phyloP scores from a whole-genome alignment of 1,284 basidiomycete genomes.

The Chondrostereum purpureum region DNA sequence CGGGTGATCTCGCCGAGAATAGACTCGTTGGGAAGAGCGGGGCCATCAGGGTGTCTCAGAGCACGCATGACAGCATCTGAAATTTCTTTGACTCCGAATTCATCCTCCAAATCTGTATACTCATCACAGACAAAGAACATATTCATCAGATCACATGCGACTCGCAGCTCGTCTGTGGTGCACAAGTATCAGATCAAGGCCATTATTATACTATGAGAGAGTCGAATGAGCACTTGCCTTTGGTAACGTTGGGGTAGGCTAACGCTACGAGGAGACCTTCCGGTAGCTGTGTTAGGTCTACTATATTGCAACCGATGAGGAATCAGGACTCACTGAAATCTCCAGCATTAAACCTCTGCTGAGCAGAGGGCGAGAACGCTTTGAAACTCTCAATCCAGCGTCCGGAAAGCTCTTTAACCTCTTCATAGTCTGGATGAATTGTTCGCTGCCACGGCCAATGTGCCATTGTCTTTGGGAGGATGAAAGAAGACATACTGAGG shows the following conservation, averaged over 20 bases:
- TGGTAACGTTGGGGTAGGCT: constrained; percentile 15
- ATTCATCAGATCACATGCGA: constrained; percentile 37
- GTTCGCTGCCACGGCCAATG: constrained; percentile 31
- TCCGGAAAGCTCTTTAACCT: constrained; percentile 24
- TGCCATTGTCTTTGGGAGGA: constrained; percentile 27
- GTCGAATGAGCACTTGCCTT: constrained; percentile 13
- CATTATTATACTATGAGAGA: not conserved
- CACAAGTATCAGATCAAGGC: too few relatives aligned
- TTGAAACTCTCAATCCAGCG: constrained; percentile 28
- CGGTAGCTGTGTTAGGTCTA: not conserved
- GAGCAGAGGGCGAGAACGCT: constrained; percentile 26
- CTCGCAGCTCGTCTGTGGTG: constrained; percentile 23
- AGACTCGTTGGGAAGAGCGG: constrained; percentile 24
- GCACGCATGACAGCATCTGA: constrained; percentile 31
- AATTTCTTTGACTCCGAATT: constrained; percentile 21
- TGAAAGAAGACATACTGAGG: too few relatives aligned
- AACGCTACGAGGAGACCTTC: constrained; percentile 14
- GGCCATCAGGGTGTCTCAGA: constrained; percentile 23
- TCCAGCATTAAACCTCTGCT: constrained; percentile 29
- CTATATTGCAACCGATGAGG: not conserved
- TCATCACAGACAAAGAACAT: constrained; percentile 37
- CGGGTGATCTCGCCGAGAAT: constrained; percentile 24
- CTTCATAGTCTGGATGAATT: constrained; percentile 26
- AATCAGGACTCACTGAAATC: constrained; percentile 26
- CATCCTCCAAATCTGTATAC: constrained; percentile 29